These are phyloP conservation scores for Hippophae gyantsensis DNA, from an alignment of 306 rosid genomes.

Conservation along the genomic window DNA sequence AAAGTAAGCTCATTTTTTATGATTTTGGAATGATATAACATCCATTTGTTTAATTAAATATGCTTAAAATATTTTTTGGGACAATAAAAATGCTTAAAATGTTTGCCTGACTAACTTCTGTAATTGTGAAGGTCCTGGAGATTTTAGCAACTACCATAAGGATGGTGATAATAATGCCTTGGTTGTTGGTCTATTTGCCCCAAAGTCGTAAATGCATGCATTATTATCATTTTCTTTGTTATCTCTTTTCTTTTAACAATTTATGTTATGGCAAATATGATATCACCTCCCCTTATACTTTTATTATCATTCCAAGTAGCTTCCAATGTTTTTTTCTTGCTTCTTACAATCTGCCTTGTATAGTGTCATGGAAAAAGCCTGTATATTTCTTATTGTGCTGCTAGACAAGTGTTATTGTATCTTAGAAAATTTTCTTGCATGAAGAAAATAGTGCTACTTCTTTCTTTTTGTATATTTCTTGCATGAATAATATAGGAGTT, in stretches of 20 bases:
- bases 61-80: too few relatives aligned
- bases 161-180: slow-evolving; percentile 56
- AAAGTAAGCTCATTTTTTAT: too few relatives aligned
- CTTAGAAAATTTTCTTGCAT: neutral
- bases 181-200: slow-evolving; percentile 73
- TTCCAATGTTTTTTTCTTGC: too few relatives aligned
- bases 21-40: neutral
- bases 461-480: slow-evolving; percentile 1
- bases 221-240: neutral
- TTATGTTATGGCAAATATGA: neutral
- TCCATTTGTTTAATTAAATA: neutral
- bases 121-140: slow-evolving; percentile 42
- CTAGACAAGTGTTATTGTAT: too few relatives aligned
- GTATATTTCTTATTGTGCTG: too few relatives aligned
- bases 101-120: neutral
- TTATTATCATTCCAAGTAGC: too few relatives aligned
- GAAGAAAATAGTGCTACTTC: slow-evolving; percentile 17
- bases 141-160: slow-evolving; percentile 39
- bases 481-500: slow-evolving; percentile 56
- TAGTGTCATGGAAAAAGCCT: too few relatives aligned
- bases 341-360: too few relatives aligned
- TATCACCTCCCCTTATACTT: too few relatives aligned
- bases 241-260: neutral
- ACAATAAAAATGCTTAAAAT: neutral
- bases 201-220: slow-evolving; percentile 37